phyloP scores from a whole-genome alignment of 169 alveolate species.

The Cryptosporidium sp. region DNA sequence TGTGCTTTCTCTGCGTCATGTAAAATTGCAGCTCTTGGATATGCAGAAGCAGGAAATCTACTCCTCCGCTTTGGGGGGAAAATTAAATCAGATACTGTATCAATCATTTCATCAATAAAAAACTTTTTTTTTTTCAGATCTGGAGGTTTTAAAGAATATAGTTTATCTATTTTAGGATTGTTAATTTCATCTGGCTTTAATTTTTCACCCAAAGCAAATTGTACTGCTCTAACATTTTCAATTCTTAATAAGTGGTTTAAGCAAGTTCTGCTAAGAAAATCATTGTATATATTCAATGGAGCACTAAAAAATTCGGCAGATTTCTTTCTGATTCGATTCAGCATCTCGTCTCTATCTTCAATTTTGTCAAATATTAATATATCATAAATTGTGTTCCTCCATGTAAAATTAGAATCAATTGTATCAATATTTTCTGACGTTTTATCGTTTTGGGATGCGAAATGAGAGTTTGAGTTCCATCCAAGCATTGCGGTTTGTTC shows the following conservation, averaged over 20 bases:
- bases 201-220: slow-evolving; percentile 62
- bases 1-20: slow-evolving; percentile 59
- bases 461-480: not conserved
- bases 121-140: slow-evolving; percentile 29
- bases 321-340: slow-evolving; percentile 23
- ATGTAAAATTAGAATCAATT: not conserved
- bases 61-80: slow-evolving; percentile 55
- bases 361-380: slow-evolving; percentile 59
- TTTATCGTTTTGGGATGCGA: not conserved
- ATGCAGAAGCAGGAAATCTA: slow-evolving; percentile 39
- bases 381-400: slow-evolving; percentile 42
- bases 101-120: slow-evolving; percentile 49
- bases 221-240: slow-evolving; percentile 47
- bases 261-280: slow-evolving; percentile 54
- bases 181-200: slow-evolving; percentile 5
- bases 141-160: slow-evolving; percentile 34
- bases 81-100: slow-evolving; percentile 18
- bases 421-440: not conserved
- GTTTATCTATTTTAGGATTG: slow-evolving; percentile 37
- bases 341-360: slow-evolving; percentile 67
- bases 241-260: slow-evolving; percentile 32
- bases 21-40: slow-evolving; percentile 69
- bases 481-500: slow-evolving; percentile 65
- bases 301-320: slow-evolving; percentile 1
- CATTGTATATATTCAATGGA: slow-evolving; percentile 43